Evolutionary conservation across 2,329 filamentous ascomycete species (phyloP), one percentile per base, ranked within the genome.

Genomic region (Didymella exigua): DNA sequence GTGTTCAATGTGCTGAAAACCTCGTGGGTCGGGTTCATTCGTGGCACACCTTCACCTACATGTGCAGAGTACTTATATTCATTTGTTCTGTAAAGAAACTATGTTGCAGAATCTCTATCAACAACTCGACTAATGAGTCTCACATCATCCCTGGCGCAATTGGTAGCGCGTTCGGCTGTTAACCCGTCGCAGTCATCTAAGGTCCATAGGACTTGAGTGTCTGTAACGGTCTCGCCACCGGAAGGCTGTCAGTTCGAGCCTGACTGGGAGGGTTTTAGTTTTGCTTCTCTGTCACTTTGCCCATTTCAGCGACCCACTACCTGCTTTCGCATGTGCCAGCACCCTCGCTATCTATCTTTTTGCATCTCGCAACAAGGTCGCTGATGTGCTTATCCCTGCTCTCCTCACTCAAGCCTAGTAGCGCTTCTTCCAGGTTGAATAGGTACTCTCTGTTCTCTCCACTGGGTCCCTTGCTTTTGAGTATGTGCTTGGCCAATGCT

Each of bases 381-480:
- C 84, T 87, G 48, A 99, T 83, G 80, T 99, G 93, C 58, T 82
- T 83, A 78, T 98, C 95, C 3, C 86, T 86, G 70, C 89, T 95
- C 47, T 90, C 90, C 2, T 84, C 78, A 59, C 90, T 88, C 62
- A 98, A 77, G 26, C 84, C 85, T 55, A 86, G 76, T 62, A 99
- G 81, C 6, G 91, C 90, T 53, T 80, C 79, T 71, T 97, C 90
- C 37, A 99, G 79, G 62, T 87, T 82, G 71, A 91, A 88, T 36
- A 99, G 80, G 76, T 99, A 99, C 70, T 98, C 93, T 55, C 83
- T 86, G 75, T 98, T 98, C 71, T 88, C 85, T 0, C 95, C 95
- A 75, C 92, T 97, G 21, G 93, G 90, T 0, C 95, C 95, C 34
- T 80, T 76, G 66, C 90, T 91, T 42, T 78, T 78, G 65, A 87